Percentiles rank a stretch among this genome's conserved stretches.
These are phyloP conservation scores for Haplosporangium sp. DNA, from an alignment of 371 early-diverging fungal genomes.

Conservation along the genomic window DNA sequence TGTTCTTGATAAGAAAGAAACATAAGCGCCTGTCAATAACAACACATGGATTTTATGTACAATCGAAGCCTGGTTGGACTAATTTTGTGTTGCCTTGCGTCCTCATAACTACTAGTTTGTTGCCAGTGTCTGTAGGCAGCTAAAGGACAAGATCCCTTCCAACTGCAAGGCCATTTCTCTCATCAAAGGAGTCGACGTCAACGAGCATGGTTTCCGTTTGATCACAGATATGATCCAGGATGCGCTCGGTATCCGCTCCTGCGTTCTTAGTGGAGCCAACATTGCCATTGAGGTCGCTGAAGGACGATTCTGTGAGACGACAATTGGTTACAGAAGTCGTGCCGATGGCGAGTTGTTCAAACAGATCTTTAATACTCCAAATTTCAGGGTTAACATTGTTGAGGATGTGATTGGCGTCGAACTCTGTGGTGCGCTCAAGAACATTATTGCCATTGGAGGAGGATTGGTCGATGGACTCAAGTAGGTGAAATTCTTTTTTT, in stretches of 20 bases:
- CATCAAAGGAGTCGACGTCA: constrained; percentile 94
- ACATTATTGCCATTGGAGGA: constrained; percentile 97
- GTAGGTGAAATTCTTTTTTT: constrained; percentile 13
- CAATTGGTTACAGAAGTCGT: constrained; percentile 83
- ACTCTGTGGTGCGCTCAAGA: constrained; percentile 98
- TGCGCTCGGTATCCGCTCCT: constrained; percentile 80
- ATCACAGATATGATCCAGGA: constrained; percentile 91
- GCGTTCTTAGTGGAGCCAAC: constrained; percentile 98
- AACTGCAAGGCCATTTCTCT: constrained; percentile 92
- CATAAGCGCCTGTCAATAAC: background rate
- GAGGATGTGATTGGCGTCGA: constrained; percentile 94
- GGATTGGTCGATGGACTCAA: constrained; percentile 90
- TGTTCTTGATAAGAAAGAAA: background rate
- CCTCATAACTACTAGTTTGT: constrained; percentile 74
- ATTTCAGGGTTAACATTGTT: constrained; percentile 88
- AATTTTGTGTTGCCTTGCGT: background rate
- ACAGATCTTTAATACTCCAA: constrained; percentile 87
- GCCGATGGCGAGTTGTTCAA: constrained; percentile 82
- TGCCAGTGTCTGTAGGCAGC: constrained; percentile 80
- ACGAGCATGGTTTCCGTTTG: constrained; percentile 77
- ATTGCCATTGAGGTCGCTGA: constrained; percentile 97
- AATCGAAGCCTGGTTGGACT: background rate
- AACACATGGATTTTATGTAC: background rate
- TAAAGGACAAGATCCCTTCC: constrained; percentile 76
- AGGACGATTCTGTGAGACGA: constrained; percentile 96